A percentile compares a stretch with the other conserved stretches of the same genome.
phyloP scores from a whole-genome alignment of 73 alveolate genomes.

The Durusdinium trenchii region DNA sequence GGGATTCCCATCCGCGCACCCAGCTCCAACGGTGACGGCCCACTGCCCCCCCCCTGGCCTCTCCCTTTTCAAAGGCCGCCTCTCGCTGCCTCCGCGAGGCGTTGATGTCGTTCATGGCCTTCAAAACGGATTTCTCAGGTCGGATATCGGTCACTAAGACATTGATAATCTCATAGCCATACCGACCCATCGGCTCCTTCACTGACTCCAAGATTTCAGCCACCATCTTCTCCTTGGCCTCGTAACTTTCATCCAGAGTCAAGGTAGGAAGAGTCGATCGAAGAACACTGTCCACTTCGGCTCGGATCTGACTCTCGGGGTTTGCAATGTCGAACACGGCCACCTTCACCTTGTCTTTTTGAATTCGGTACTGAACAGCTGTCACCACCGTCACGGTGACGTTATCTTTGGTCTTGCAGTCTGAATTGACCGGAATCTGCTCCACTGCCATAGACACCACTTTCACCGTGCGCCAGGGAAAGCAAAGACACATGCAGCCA shows the following conservation, averaged over 20 bases:
- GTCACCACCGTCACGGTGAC: conserved; percentile 6
- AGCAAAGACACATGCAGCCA: conserved; percentile 39
- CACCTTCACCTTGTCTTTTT: neutral
- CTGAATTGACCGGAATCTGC: neutral
- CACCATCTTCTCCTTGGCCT: conserved; percentile 24
- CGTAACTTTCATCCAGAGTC: conserved; percentile 34
- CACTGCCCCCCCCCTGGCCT: too few species aligned
- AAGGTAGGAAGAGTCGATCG: neutral
- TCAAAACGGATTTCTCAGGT: too few species aligned
- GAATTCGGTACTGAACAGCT: conserved; percentile 22
- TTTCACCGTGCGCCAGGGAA: neutral
- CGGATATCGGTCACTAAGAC: too few species aligned
- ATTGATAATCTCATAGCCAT: neutral
- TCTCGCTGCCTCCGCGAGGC: too few species aligned
- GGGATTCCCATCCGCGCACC: too few species aligned
- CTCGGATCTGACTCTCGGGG: neutral
- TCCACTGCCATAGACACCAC: conserved; percentile 34
- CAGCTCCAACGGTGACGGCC: too few species aligned
- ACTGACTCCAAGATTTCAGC: neutral
- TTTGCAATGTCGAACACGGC: neutral
- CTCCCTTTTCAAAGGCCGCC: too few species aligned
- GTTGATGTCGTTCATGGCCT: too few species aligned
- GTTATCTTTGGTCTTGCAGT: conserved; percentile 22
- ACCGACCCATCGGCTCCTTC: neutral
- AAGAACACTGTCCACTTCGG: conserved; percentile 27